These are phyloP conservation scores for Fusarium haematococcum DNA, from an alignment of 2,329 filamentous ascomycete species.

Conservation along the genomic window DNA sequence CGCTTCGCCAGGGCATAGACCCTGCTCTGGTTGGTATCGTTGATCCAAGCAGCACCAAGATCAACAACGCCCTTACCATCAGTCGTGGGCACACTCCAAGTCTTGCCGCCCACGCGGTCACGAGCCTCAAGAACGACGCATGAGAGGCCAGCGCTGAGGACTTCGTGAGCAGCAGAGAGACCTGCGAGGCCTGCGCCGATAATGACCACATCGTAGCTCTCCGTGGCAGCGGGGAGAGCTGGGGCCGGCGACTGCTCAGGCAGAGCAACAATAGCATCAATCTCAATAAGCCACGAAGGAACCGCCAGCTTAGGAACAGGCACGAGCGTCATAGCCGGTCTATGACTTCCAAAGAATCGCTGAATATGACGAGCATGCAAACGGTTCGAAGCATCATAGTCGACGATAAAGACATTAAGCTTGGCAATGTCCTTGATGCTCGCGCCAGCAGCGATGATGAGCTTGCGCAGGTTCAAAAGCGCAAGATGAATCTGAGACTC, in stretches of 20 bases:
- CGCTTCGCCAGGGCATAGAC: slow-evolving; percentile 31
- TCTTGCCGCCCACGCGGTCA: slow-evolving; percentile 62
- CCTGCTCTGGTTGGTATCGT: slow-evolving; percentile 36
- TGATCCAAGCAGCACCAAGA: slow-evolving; percentile 42
- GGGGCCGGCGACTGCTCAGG: slow-evolving; percentile 12
- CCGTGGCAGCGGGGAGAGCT: slow-evolving; percentile 8
- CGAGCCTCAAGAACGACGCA: slow-evolving; percentile 60
- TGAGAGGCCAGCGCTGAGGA: slow-evolving; percentile 50
- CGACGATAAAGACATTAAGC: slow-evolving; percentile 57
- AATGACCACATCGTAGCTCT: slow-evolving; percentile 30
- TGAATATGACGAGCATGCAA: slow-evolving; percentile 53
- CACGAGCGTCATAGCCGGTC: slow-evolving; percentile 56
- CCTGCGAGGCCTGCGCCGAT: slow-evolving; percentile 48
- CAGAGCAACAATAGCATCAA: slow-evolving; percentile 53
- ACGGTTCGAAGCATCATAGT: slow-evolving; percentile 53
- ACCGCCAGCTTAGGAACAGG: slow-evolving; percentile 55
- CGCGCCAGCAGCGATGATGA: slow-evolving; percentile 52
- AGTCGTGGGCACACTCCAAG: slow-evolving; percentile 13
- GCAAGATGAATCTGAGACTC: slow-evolving; percentile 56
- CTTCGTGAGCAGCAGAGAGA: slow-evolving; percentile 48
- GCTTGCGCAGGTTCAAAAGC: slow-evolving; percentile 52
- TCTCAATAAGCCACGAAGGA: slow-evolving; percentile 55
- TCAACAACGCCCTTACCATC: slow-evolving; percentile 26
- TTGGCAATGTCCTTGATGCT: slow-evolving; percentile 53
- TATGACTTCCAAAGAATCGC: slow-evolving; percentile 52